Percentiles rank a stretch among this genome's conserved stretches.
These are phyloP conservation scores for Pseudocercospora crystallina DNA, from an alignment of 2,329 filamentous ascomycete genomes.

Conservation along the genomic window DNA sequence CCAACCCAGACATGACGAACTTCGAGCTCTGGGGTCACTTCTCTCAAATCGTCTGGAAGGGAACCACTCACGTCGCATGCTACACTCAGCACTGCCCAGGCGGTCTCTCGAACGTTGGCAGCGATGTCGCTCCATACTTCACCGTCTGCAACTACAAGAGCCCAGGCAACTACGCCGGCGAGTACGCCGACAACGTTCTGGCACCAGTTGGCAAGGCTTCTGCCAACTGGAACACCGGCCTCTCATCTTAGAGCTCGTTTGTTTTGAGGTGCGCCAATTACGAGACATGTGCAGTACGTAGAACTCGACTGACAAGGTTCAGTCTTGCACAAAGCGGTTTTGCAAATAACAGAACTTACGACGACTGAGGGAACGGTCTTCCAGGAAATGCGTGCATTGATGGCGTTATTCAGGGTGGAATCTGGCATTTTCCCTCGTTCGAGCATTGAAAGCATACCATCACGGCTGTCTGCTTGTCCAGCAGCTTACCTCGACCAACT, in stretches of 20 bases:
- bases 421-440: slow-evolving; percentile 14
- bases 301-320: too few species aligned
- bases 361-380: slow-evolving; percentile 20
- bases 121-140: slow-evolving; percentile 57
- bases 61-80: slow-evolving; percentile 63
- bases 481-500: slow-evolving; percentile 3
- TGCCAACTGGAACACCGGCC: slow-evolving; percentile 33
- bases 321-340: background rate
- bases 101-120: slow-evolving; percentile 50
- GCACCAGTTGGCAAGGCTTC: slow-evolving; percentile 41
- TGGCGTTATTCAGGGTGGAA: slow-evolving; percentile 22
- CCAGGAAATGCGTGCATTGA: slow-evolving; percentile 24
- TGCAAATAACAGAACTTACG: slow-evolving; percentile 22
- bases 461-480: slow-evolving; percentile 11
- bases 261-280: background rate
- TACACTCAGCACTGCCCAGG: slow-evolving; percentile 56
- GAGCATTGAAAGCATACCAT: slow-evolving; percentile 14
- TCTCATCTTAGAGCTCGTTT: background rate
- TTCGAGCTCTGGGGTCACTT: slow-evolving; percentile 74
- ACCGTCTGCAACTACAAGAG: slow-evolving; percentile 87
- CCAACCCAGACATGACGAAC: slow-evolving; percentile 59
- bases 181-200: slow-evolving; percentile 56
- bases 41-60: slow-evolving; percentile 71
- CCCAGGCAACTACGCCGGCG: slow-evolving; percentile 57
- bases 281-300: too few species aligned